phyloP scores from a whole-genome alignment of 257 asterid species.

The Petunia axillaris region DNA sequence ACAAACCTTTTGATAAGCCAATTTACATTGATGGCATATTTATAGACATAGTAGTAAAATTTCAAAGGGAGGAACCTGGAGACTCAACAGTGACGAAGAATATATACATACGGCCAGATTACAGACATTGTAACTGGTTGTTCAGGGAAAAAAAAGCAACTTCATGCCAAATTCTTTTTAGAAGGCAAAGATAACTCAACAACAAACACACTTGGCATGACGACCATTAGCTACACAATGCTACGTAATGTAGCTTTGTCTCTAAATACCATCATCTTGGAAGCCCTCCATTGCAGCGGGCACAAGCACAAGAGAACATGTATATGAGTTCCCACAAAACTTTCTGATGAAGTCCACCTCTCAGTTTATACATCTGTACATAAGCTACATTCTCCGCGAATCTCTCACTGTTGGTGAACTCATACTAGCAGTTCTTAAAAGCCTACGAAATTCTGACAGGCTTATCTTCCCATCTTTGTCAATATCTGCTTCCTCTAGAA shows the following conservation, averaged over 20 bases:
- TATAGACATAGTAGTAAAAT: constrained; percentile 9
- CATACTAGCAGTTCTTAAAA: constrained; percentile 82
- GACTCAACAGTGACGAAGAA: constrained; percentile 19
- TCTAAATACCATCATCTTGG: background rate
- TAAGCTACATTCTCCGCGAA: constrained; percentile 28
- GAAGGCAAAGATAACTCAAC: background rate
- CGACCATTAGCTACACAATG: background rate
- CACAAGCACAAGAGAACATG: constrained; percentile 13
- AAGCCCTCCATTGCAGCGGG: background rate
- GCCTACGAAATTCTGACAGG: constrained; percentile 77
- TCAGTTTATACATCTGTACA: constrained; percentile 26
- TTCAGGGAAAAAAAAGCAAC: background rate
- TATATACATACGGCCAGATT: constrained; percentile 18
- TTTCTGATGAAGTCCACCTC: constrained; percentile 19
- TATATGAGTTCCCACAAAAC: background rate
- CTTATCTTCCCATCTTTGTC: constrained; percentile 89
- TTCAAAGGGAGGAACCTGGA: background rate
- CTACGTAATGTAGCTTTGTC: background rate
- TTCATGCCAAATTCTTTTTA: constrained; percentile 19
- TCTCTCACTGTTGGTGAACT: constrained; percentile 52
- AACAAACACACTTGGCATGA: background rate
- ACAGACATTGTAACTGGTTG: constrained; percentile 16
- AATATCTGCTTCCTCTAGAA: constrained; percentile 82
- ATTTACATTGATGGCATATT: constrained; percentile 21
- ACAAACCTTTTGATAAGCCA: constrained; percentile 21